Conservation (phyloP, 148 eudicot genomes). For the Rhododendron ferrugineum region DNA sequence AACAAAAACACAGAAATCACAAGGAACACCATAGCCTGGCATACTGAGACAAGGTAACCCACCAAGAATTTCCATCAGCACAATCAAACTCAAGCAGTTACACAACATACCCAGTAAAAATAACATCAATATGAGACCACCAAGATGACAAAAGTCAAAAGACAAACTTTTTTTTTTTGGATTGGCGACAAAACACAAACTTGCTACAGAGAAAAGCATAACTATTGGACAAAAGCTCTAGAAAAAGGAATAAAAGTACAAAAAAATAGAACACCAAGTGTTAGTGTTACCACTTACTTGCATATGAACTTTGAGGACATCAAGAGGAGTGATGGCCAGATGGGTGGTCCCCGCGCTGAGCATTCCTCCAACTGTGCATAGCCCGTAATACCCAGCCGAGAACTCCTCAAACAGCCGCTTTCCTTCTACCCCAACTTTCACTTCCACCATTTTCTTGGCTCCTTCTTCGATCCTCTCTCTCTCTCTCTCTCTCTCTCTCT, state of each 20-base stretch:
- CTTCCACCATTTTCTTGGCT: neutral
- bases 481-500: neutral
- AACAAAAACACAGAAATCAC: neutral
- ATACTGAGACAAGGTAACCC: neutral
- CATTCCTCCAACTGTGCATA: conserved; percentile 82
- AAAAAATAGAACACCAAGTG: neutral
- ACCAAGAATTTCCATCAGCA: no score
- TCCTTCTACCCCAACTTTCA: conserved; percentile 30
- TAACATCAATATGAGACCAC: no score
- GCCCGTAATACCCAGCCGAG: conserved; percentile 64
- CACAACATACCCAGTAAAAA: neutral
- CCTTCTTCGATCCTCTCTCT: no score
- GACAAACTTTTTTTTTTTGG: no score
- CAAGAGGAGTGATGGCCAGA: conserved; percentile 87
- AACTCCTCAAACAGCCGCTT: conserved; percentile 53
- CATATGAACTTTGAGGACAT: conserved; percentile 96
- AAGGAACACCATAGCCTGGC: neutral
- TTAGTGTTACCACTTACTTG: conserved; percentile 37
- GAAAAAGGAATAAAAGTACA: neutral
- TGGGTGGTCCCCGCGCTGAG: conserved; percentile 86
- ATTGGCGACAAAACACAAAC: neutral
- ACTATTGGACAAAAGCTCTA: neutral
- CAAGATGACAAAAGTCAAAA: neutral
- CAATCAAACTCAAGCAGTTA: no score
- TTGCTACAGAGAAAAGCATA: neutral